These are phyloP conservation scores for Wickerhamomyces xylosicus DNA, from an alignment of 805 yeast species.

Conservation along the genomic window DNA sequence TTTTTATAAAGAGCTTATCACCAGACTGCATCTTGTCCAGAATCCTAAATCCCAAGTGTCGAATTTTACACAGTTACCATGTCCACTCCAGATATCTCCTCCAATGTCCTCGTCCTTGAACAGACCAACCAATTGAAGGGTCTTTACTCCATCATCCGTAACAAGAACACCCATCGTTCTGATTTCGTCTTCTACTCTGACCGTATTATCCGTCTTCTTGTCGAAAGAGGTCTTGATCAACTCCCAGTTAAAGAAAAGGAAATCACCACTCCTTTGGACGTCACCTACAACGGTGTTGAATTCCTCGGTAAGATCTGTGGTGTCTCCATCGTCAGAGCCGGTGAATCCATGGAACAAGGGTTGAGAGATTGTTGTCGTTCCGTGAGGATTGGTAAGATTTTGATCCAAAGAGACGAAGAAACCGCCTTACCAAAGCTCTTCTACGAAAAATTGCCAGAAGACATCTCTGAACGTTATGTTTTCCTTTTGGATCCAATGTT, in stretches of 20 bases:
- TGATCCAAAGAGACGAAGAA: constrained; percentile 97
- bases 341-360: constrained; percentile 99
- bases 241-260: constrained; percentile 69
- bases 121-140: constrained; percentile 88
- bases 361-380: constrained; percentile 94
- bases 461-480: constrained; percentile 79
- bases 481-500: constrained; percentile 93
- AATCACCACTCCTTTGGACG: constrained; percentile 72
- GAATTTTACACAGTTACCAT: too few species aligned
- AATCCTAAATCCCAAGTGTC: too few species aligned
- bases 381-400: constrained; percentile 91
- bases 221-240: constrained; percentile 92
- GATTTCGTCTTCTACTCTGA: constrained; percentile 95
- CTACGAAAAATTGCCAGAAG: constrained; percentile 91
- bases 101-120: constrained; percentile 61
- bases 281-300: constrained; percentile 61
- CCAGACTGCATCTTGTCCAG: too few species aligned
- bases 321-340: constrained; percentile 96
- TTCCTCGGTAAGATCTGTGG: constrained; percentile 95
- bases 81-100: constrained; percentile 10
- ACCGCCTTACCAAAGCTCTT: constrained; percentile 88
- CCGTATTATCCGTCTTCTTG: constrained; percentile 84
- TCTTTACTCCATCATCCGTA: constrained; percentile 83
- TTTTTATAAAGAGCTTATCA: too few species aligned
- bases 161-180: constrained; percentile 68